Base-by-base conservation (phyloP, 129 eudicot species). In the Centrapalus pauciflorus region DNA sequence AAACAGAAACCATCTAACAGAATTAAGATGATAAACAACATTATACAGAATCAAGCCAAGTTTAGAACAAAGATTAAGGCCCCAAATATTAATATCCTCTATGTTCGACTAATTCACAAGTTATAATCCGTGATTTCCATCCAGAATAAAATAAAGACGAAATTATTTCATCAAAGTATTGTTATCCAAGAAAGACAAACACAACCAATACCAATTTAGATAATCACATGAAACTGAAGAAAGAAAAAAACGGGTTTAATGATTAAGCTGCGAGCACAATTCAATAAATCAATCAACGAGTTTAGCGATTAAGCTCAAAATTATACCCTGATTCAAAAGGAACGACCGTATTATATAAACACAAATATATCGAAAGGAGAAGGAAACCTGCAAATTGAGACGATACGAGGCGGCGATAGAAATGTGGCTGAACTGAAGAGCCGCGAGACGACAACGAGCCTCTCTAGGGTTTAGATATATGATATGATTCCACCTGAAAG, bases 391-490 rank as follows among this genome's bases (percentile, higher is more conserved):
- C 35, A 7, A 37, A 51, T 7, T 27, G 64, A 26, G 35, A 48
- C 17, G 40, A 30, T 21, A 14, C 4, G 38, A 61, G 70, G 64
- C 70, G 77, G 77, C 67, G 75, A 4, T 41, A 17, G 35, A 43
- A 41, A 28, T 13, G 32, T 56, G 5, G 5, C 46, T 27, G 20
- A 54, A 9, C 3, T 66, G 61, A 50, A 32, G 35, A 66, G 32
- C 52, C 75, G 75, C 55, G 32, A 55, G 56, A 56, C 0, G 10
- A 9, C 3, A 69, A 27, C 25, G 9, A 28, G 19, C 34, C 7
- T 7, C 5, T 50, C 14, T 70, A 70, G 75, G 75, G 75, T 70
- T 57, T 70, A 70, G 27, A 69, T 70, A 70, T 70, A 70, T 45
- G 30, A 70, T 70, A 70, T 45, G 30, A 28, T 70, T 58, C 27